These are phyloP conservation scores for Yamadazyma ubonensis DNA, from an alignment of 805 yeast genomes.

Conservation along the genomic window DNA sequence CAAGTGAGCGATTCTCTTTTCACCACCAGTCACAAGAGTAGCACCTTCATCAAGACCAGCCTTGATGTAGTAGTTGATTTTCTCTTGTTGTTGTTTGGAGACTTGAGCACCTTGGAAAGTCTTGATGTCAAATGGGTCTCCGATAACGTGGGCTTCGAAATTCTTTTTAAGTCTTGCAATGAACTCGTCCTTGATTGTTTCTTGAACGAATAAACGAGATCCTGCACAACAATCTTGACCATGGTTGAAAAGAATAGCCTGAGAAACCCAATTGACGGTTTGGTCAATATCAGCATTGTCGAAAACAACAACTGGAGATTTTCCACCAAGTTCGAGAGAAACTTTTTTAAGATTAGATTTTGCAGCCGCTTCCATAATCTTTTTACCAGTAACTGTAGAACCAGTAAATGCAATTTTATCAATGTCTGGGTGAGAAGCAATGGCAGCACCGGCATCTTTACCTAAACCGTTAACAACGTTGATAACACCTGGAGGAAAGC, in stretches of 20 bases:
- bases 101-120: slow-evolving; percentile 56
- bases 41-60: slow-evolving; percentile 57
- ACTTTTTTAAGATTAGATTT: slow-evolving; percentile 47
- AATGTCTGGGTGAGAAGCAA: slow-evolving; percentile 45
- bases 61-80: slow-evolving; percentile 40
- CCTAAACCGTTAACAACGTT: slow-evolving; percentile 48
- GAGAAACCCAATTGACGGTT: slow-evolving; percentile 51
- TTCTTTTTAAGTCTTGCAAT: slow-evolving; percentile 28
- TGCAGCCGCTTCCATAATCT: slow-evolving; percentile 40
- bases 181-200: slow-evolving; percentile 41
- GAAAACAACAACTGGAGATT: slow-evolving; percentile 48
- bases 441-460: slow-evolving; percentile 44
- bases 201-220: slow-evolving; percentile 46
- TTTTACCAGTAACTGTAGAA: slow-evolving; percentile 49
- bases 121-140: slow-evolving; percentile 43
- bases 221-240: slow-evolving; percentile 52
- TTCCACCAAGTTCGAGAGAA: slow-evolving; percentile 54
- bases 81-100: slow-evolving; percentile 48
- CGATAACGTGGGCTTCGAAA: slow-evolving; percentile 39
- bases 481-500: slow-evolving; percentile 59
- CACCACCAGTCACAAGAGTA: slow-evolving; percentile 45
- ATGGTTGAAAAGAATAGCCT: slow-evolving; percentile 46
- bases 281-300: slow-evolving; percentile 47
- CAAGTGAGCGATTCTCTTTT: slow-evolving; percentile 22
- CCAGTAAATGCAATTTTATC: slow-evolving; percentile 58